phyloP scores from a whole-genome alignment of 129 eudicot species.

The Pseudognaphalium luteoalbum region DNA sequence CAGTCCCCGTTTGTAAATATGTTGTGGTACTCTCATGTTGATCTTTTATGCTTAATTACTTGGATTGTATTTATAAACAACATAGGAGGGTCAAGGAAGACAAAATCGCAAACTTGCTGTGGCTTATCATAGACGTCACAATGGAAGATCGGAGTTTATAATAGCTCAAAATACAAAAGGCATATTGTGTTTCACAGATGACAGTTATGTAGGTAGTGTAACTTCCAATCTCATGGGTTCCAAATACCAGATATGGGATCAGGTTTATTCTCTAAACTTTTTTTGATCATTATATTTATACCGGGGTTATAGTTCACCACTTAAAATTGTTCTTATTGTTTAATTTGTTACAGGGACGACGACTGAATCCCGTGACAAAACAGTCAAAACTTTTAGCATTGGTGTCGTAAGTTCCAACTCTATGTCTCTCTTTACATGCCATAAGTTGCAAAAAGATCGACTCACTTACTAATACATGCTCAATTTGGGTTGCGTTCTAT shows the following conservation, averaged over 20 bases:
- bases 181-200: constrained; percentile 49
- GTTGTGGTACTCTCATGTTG: background rate
- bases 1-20: background rate
- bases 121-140: constrained; percentile 69
- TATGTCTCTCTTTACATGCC: background rate
- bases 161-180: constrained; percentile 79
- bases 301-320: background rate
- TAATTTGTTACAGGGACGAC: constrained; percentile 53
- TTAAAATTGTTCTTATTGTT: background rate
- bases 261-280: constrained; percentile 43
- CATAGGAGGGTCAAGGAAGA: constrained; percentile 91
- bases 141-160: constrained; percentile 74
- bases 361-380: constrained; percentile 44
- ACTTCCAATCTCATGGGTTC: constrained; percentile 89
- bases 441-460: background rate
- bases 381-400: constrained; percentile 64
- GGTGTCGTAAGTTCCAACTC: constrained; percentile 51
- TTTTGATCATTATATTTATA: background rate
- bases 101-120: constrained; percentile 89
- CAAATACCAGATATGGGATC: constrained; percentile 80
- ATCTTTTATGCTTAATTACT: background rate
- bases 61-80: background rate
- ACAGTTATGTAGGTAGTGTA: constrained; percentile 67
- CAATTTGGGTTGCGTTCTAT: background rate
- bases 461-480: background rate